Evolutionary conservation across 2,329 filamentous ascomycete species (phyloP), one percentile per base, ranked within the genome.

Genomic region (Xylariaceae sp.): DNA sequence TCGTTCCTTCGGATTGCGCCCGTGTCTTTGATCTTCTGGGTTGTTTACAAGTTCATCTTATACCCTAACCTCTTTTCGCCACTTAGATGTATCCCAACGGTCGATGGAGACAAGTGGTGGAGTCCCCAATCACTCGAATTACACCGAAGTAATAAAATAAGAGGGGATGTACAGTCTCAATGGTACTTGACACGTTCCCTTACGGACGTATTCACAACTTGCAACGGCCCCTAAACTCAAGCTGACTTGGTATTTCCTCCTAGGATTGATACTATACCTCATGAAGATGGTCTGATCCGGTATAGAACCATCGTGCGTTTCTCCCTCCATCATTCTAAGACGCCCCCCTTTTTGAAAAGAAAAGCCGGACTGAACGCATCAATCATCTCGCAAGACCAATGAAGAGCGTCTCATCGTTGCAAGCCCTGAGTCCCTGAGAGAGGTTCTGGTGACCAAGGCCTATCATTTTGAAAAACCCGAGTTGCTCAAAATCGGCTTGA

Each of bases 41-140:
- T 19, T 10, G 3, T 45, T 17, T 47, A 51, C 39, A 20, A 29
- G 14, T 48, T 39, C 12, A n/a, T 51, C 11, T 40, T 53, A 12
- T 53, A 53, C 16, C 50, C 50, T 3, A 53, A 53, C 32, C 8
- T 53, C n/a, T 40, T 53, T 12, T 53, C 50, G 7, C 50, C 50
- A 22, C 37, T 53, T 19, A 53, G 50, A 12, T 45, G 49, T 12
- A 19, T 53, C 25, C 50, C 50, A 7, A 53, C 50, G 1, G 50
- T 53, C 2, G 50, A 53, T 16, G 45, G 37, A 16, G 21, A 41
- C 10, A 17, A 40, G 6, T 53, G 50, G 50, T 53, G 50, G 50
- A 53, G 48, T 36, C 43, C 40, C 35, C 14, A 7, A 21, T 48
- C 48, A 14, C 22, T 47, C 21, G 48, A 48, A 23, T 23, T 53